These are phyloP conservation scores for Paecilomyces sp. DNA, from an alignment of 2,329 filamentous ascomycete species.

Conservation along the genomic window DNA sequence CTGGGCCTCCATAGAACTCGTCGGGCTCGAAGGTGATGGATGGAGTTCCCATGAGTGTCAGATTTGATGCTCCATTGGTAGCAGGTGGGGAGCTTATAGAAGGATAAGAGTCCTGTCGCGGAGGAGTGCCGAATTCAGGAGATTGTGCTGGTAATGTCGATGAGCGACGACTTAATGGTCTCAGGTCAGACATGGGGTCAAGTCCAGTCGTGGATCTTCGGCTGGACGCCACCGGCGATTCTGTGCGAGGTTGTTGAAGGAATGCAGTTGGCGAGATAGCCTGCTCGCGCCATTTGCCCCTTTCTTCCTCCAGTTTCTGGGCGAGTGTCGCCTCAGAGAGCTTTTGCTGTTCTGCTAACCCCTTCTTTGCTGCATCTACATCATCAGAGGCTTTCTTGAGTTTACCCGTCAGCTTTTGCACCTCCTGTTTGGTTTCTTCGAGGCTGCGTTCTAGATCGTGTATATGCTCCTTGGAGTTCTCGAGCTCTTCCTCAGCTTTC, in stretches of 20 bases:
- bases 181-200: conserved; percentile 29
- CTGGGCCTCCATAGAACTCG: conserved; percentile 33
- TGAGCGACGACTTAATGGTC: conserved; percentile 33
- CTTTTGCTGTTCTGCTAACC: conserved; percentile 54
- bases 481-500: conserved; percentile 74
- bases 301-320: conserved; percentile 59
- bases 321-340: conserved; percentile 50
- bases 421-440: conserved; percentile 57
- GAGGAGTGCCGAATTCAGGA: conserved; percentile 32
- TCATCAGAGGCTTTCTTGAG: conserved; percentile 51
- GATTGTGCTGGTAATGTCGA: conserved; percentile 29
- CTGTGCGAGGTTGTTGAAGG: conserved; percentile 29
- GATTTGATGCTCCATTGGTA: conserved; percentile 14
- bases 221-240: conserved; percentile 35
- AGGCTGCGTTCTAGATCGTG: conserved; percentile 48
- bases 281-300: conserved; percentile 51
- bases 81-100: conserved; percentile 18
- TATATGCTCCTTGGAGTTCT: conserved; percentile 48
- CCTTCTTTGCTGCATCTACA: conserved; percentile 50
- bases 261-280: conserved; percentile 25
- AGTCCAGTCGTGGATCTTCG: conserved; percentile 29
- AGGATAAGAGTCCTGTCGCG: conserved; percentile 40
- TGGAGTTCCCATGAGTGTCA: conserved; percentile 22
- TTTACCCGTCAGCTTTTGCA: conserved; percentile 37
- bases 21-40: conserved; percentile 42